A percentile compares a stretch with the other conserved stretches of the same genome.
phyloP scores from a whole-genome alignment of 352 stramenopile species.

The Detonula confervacea region DNA sequence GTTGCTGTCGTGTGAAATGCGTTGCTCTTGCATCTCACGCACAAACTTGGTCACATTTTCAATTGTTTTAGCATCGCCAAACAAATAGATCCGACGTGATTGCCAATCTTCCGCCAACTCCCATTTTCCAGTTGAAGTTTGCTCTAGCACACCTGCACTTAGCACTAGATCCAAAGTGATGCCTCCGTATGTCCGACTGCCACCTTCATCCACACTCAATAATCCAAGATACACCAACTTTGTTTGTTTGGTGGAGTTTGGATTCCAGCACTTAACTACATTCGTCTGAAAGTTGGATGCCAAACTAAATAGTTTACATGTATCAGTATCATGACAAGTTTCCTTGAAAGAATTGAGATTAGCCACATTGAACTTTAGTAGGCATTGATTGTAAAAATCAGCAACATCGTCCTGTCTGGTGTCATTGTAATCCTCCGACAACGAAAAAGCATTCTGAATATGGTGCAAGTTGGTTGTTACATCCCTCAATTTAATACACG shows the following conservation, averaged over 20 bases:
- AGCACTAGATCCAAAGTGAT: constrained; percentile 12
- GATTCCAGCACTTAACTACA: constrained; percentile 6
- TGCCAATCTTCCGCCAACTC: neutral
- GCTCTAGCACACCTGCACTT: neutral
- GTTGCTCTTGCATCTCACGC: neutral
- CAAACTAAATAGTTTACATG: constrained; percentile 5
- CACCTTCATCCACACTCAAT: constrained; percentile 6
- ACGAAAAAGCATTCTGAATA: too few species aligned
- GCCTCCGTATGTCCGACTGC: neutral
- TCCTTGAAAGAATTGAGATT: too few species aligned
- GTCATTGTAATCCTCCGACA: too few species aligned
- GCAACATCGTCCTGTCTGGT: too few species aligned
- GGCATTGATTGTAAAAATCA: too few species aligned
- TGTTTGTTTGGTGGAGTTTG: neutral
- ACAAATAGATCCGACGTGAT: neutral
- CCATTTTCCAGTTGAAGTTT: neutral
- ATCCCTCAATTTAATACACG: too few species aligned
- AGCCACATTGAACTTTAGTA: too few species aligned
- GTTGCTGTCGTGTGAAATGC: neutral
- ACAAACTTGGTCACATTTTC: constrained; percentile 12
- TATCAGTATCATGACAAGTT: too few species aligned
- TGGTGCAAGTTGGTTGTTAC: too few species aligned
- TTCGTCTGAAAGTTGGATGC: neutral
- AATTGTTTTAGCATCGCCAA: neutral
- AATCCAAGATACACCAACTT: constrained; percentile 4